Conservation (phyloP, 2,329 filamentous ascomycete species). For the Pseudogymnoascus sp. region DNA sequence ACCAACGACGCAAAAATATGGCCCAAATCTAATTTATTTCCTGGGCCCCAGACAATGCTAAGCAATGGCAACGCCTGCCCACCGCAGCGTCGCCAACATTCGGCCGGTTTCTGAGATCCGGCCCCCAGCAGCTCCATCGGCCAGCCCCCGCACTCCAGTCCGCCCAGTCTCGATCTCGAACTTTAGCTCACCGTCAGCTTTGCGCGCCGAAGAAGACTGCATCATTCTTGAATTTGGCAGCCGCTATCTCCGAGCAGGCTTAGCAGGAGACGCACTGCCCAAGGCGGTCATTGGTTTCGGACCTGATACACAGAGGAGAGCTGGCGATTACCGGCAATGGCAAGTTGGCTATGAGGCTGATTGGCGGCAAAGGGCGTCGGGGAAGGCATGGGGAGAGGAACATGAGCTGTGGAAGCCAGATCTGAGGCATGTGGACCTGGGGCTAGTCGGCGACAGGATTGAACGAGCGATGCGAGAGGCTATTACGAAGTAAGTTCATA, state of each 20-base stretch:
- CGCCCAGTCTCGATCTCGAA: constrained; percentile 43
- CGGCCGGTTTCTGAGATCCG: constrained; percentile 26
- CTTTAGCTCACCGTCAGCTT: constrained; percentile 52
- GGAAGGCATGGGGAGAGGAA: constrained; percentile 53
- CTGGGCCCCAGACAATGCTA: neutral
- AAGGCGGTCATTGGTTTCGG: constrained; percentile 65
- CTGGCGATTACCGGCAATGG: constrained; percentile 76
- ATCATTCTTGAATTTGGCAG: constrained; percentile 78
- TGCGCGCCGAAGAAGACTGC: constrained; percentile 74
- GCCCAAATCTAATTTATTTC: neutral
- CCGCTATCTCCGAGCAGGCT: constrained; percentile 71
- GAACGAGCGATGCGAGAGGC: constrained; percentile 75
- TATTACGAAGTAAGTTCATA: constrained; percentile 63
- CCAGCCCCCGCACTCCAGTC: constrained; percentile 54
- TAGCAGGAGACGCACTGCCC: constrained; percentile 74
- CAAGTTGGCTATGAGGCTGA: constrained; percentile 43
- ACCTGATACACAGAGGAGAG: constrained; percentile 67
- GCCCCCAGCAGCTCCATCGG: constrained; percentile 24
- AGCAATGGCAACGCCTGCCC: constrained; percentile 36
- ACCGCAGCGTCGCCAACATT: constrained; percentile 53
- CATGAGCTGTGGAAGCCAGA: constrained; percentile 76
- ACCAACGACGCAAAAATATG: constrained; percentile 1
- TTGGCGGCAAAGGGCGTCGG: constrained; percentile 40
- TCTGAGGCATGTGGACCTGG: constrained; percentile 64
- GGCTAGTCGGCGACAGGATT: constrained; percentile 76